Percentiles rank a stretch among this genome's conserved stretches.
These are phyloP conservation scores for Hyaloperonospora brassicae DNA, from an alignment of 352 stramenopile species.

Conservation along the genomic window DNA sequence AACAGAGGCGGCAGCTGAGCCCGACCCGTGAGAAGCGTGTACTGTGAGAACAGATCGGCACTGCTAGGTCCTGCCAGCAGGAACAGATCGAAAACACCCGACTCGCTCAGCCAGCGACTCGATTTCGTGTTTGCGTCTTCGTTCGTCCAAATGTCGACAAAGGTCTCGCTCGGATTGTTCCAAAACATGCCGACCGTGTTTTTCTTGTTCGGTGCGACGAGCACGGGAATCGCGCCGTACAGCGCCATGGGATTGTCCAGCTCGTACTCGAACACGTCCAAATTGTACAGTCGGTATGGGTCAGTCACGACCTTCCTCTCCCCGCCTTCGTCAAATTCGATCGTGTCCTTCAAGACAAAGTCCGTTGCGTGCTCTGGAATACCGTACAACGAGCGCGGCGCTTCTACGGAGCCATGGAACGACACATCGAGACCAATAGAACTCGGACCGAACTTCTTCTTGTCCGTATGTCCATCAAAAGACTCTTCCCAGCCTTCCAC, in stretches of 20 bases:
- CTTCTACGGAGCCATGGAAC: conserved; percentile 70
- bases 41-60: conserved; percentile 85
- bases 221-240: conserved; percentile 87
- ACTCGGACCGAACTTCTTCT: conserved; percentile 81
- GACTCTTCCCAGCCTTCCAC: conserved; percentile 91
- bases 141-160: conserved; percentile 92
- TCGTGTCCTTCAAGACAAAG: conserved; percentile 90
- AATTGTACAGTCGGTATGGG: conserved; percentile 98
- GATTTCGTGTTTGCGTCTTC: conserved; percentile 39
- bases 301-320: conserved; percentile 60
- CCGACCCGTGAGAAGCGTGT: conserved; percentile 89
- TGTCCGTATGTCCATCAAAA: conserved; percentile 90
- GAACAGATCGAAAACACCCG: conserved; percentile 95
- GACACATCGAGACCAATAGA: conserved; percentile 94
- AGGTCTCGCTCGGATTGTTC: conserved; percentile 99
- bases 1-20: conserved; percentile 93
- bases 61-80: conserved; percentile 88
- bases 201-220: conserved; percentile 53
- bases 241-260: conserved; percentile 97
- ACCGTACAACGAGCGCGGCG: conserved; percentile 88
- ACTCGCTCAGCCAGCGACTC: conserved; percentile 93
- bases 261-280: conserved; percentile 99
- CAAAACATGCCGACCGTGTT: conserved; percentile 94
- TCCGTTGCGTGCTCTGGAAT: conserved; percentile 96
- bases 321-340: conserved; percentile 24